Base-by-base conservation (phyloP, 2,329 filamentous ascomycete genomes). In the Periconia sp. region DNA sequence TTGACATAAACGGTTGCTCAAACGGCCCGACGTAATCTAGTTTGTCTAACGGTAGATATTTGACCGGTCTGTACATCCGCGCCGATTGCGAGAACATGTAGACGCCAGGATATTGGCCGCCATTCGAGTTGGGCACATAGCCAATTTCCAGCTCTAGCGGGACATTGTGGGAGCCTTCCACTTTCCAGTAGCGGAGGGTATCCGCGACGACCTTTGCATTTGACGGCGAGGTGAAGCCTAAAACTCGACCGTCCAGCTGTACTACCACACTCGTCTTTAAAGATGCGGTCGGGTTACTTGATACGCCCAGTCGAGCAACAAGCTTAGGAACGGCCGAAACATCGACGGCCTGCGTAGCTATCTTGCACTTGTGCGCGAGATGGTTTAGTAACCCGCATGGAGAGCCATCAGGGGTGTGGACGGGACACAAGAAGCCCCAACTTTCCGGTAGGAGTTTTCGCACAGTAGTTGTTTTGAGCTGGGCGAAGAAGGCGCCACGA, bases 1-100 rank as follows among this genome's bases (percentile, higher is more conserved):
- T 96, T 35, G 91, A 91, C 92, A 99, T 96, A 76, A 94, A 97
- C 0, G 92, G 92, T 73, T 99, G 94, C 72, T 99, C 94, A 55
- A 95, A 89, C 0, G 94, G 88, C 8, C 94, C 94, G 23, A 99
- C 88, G 51, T 84, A 91, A 72, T 99, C 94, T 57, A 88, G 79
- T 67, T 88, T 89, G 47, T 89, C 88, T 4, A 96, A 78, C 4
- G 92, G 87, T 19, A 99, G 79, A 65, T 97, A 96, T 70, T 92
- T 96, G 59, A 95, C 89, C 2, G 92, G 92, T 47, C 94, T 82
- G 45, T 92, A 83, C 90, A 99, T 95, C 17, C 65, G 65, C 89
- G 94, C 84, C 4, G 90, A 80, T 39, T 89, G 83, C 2, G 92
- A 94, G 55, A 91, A 89, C 82, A 99, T 89, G 78, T 94, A 99